These are phyloP conservation scores for Arctium minus DNA, from an alignment of 129 eudicot genomes.

Conservation along the genomic window DNA sequence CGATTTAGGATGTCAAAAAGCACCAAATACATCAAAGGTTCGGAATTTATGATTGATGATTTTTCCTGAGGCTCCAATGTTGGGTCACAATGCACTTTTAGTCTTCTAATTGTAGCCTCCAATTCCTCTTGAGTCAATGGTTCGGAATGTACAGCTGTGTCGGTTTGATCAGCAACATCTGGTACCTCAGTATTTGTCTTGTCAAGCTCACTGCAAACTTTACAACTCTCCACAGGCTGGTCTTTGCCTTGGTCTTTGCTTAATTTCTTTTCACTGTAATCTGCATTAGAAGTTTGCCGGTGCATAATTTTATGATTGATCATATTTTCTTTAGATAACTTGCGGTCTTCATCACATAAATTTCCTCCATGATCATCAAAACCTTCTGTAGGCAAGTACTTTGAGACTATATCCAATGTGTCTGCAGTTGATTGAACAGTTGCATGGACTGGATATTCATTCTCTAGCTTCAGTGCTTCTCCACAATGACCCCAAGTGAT, in stretches of 20 bases:
- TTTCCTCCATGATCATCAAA: too few species aligned
- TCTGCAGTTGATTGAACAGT: slow-evolving; percentile 35
- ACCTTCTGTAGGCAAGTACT: slow-evolving; percentile 42
- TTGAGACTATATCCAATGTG: slow-evolving; percentile 45
- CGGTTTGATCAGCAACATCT: slow-evolving; percentile 25
- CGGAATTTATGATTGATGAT: too few species aligned
- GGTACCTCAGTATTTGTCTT: slow-evolving; percentile 24
- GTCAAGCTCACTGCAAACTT: slow-evolving; percentile 31
- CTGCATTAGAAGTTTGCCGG: too few species aligned
- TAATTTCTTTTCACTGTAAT: slow-evolving; percentile 10
- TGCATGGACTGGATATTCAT: slow-evolving; percentile 13
- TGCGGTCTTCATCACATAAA: too few species aligned
- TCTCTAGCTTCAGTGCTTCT: slow-evolving; percentile 28
- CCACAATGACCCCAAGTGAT: slow-evolving; percentile 17
- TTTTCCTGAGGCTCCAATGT: slow-evolving; percentile 57
- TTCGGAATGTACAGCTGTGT: slow-evolving; percentile 18
- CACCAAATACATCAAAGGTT: too few species aligned
- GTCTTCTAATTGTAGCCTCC: slow-evolving; percentile 70
- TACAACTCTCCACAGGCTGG: slow-evolving; percentile 22
- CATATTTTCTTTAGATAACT: slow-evolving; percentile 7
- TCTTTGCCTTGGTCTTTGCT: slow-evolving; percentile 25
- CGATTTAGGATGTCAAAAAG: too few species aligned
- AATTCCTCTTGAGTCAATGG: slow-evolving; percentile 65
- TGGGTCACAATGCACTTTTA: slow-evolving; percentile 60
- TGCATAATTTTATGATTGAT: slow-evolving; percentile 6